Base-by-base conservation (phyloP, 2,329 filamentous ascomycete genomes). In the Claviceps cyperi region DNA sequence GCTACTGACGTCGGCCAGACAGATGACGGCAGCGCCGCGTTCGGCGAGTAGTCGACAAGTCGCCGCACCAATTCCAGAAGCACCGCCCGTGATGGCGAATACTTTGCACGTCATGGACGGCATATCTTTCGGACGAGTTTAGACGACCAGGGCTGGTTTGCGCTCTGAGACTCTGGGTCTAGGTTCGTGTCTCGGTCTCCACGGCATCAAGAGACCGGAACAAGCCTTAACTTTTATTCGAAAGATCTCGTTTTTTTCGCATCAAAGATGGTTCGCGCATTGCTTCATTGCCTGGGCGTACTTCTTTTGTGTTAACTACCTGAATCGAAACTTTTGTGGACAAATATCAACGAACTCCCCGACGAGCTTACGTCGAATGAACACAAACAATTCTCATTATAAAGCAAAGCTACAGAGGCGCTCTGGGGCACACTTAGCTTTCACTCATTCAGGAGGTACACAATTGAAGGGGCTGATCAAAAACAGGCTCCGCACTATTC, bases 1-100 rank as follows among this genome's bases (percentile, higher is more conserved):
- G 17, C 17, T 8, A 19, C 2, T 14, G 9, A 46, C 32, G n/a
- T 46, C 44, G 5, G 44, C 44, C 28, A 46, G 14, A n/a, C 47
- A 48, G 14, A 48, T 32, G 2, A 48, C 24, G 15, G 36, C 47
- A 9, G 47, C 47, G 9, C 37, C 47, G 22, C 47, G 47, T 9
- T 41, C 15, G 22, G 47, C 47, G 14, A 49, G 47, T 40, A 49
- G 13, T 37, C 47, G 47, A 24, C 39, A 49, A 40, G 47, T 49
- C 24, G 47, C 47, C 17, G 47, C 47, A 4, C 47, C 47, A n/a
- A 49, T 49, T 1, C 47, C 47, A 19, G 47, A 49, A 19, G 47
- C 47, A 22, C 47, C 47, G 14, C 47, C 47, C 24, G 47, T 49
- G 17, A 49, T 14, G 28, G 47, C 47, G 6, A 49, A 37, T 9